Conservation (phyloP, 345 rosid genomes). For the Salix arbutifolia region DNA sequence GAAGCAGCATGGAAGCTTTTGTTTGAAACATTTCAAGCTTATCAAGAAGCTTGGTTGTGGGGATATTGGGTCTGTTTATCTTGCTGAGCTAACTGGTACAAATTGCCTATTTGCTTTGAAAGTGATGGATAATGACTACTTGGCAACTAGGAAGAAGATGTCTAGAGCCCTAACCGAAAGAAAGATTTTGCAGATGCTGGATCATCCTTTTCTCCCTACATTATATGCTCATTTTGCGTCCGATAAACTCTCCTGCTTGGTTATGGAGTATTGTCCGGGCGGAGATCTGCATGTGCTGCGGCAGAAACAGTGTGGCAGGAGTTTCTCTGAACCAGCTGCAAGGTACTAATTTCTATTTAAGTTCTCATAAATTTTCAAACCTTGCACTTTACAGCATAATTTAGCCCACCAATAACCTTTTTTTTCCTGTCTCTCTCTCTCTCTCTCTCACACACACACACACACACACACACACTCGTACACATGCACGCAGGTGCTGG, state of each 20-base stretch:
- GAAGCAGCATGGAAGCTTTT: conserved; percentile 56
- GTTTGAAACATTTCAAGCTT: conserved; percentile 60
- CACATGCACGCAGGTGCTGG: not conserved
- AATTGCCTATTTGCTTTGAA: conserved; percentile 65
- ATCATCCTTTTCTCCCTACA: conserved; percentile 84
- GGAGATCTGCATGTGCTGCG: conserved; percentile 76
- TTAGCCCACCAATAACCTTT: not conserved
- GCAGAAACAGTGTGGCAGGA: conserved; percentile 58
- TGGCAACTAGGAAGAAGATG: conserved; percentile 63
- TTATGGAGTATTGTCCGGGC: conserved; percentile 79
- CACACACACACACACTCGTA: not conserved
- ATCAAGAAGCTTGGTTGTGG: conserved; percentile 72
- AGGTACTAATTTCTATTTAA: conserved; percentile 33
- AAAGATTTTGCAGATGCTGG: conserved; percentile 73
- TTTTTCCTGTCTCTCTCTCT: not conserved
- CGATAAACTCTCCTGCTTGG: conserved; percentile 64
- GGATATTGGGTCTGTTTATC: conserved; percentile 69
- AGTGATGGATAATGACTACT: conserved; percentile 69
- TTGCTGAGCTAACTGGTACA: conserved; percentile 58
- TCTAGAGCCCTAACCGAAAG: conserved; percentile 69
- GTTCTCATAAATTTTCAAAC: conserved; percentile 2
- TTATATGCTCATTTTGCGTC: conserved; percentile 58
- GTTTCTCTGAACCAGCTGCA: conserved; percentile 70
- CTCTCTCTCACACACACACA: not conserved
- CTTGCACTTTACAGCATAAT: not conserved